Base-by-base conservation (phyloP, 257 asterid genomes). In the Gynochthodes officinalis region DNA sequence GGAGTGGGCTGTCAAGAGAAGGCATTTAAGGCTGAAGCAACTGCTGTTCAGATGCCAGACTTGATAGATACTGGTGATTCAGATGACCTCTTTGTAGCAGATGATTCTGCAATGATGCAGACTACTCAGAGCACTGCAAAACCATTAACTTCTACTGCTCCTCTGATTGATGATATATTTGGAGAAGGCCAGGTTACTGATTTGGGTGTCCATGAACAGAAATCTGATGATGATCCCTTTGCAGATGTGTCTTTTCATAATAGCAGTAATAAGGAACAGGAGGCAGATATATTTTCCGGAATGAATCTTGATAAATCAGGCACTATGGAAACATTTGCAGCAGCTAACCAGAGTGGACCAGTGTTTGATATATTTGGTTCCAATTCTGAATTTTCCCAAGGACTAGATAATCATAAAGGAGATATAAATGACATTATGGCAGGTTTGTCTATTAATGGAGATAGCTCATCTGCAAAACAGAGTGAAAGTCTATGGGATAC, bases 171-270 rank as follows among this genome's bases (percentile, higher is more conserved):
- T 82, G 97, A 92, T 79, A 75, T 95, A 64, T 88, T 92, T 75
- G 95, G 91, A 35, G 93, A 75, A 82, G 75, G 77, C 76, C 70
- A 77, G 70, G 80, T 75, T 35, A 81, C 77, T 44, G 72, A 74
- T 75, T 82, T 75, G 68, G 75, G 79, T 76, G 74, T 80, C 69
- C 58, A 69, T 43, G 85, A 60, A 73, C 88, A 80, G 53, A 85
- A 82, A 59, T 77, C 75, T 67, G 92, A 86, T 65, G 96, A 88
- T 77, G 99, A 95, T 81, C 98, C 98, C 64, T 95, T 95, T 80
- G 98, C 96, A 27, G 98, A 90, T 80, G 99, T 95, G 76, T 89
- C 96, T 15, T 95, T 95, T 61, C 89, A 87, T 84, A 78, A 27
- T 77, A 73, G 71, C 82, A 82, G 72, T 79, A 83, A 76, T 67